Evolutionary conservation across 2,329 filamentous ascomycete genomes (phyloP).

Genomic region (Chrysoporthe puriensis): DNA sequence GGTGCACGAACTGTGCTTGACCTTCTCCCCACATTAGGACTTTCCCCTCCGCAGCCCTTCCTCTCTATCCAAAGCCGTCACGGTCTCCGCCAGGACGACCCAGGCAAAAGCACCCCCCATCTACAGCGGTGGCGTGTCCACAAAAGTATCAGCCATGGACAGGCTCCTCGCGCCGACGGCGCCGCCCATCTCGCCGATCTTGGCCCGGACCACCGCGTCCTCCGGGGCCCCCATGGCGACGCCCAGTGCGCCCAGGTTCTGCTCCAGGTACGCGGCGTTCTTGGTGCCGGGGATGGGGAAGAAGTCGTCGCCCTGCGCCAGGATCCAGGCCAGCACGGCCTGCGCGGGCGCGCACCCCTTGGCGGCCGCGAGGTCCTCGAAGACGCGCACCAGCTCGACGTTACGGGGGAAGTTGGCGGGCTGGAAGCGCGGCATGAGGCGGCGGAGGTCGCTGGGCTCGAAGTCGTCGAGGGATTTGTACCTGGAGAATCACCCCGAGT

Average conservation of each 20-base stretch:
- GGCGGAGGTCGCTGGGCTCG: constrained; percentile 52
- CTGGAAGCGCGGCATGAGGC: constrained; percentile 50
- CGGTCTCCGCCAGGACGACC: not conserved
- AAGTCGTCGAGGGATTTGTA: constrained; percentile 52
- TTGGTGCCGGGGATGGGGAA: constrained; percentile 61
- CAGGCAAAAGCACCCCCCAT: not conserved
- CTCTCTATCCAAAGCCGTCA: not conserved
- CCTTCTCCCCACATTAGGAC: not conserved
- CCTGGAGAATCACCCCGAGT: constrained; percentile 18
- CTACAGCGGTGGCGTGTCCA: constrained; percentile 18
- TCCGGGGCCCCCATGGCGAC: constrained; percentile 42
- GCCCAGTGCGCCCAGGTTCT: constrained; percentile 45
- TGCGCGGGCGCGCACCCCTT: constrained; percentile 60
- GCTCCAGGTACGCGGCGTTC: constrained; percentile 50
- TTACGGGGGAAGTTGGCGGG: constrained; percentile 61
- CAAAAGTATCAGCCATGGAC: constrained; percentile 1
- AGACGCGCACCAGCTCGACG: constrained; percentile 53
- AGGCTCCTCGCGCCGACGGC: not conserved
- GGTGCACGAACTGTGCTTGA: not conserved
- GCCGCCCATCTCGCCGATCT: constrained; percentile 30
- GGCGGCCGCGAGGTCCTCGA: constrained; percentile 52
- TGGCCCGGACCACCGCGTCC: constrained; percentile 38
- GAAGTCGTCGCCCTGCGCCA: constrained; percentile 62
- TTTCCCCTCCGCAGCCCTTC: not conserved
- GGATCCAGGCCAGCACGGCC: constrained; percentile 65